Percentiles rank a stretch among this genome's conserved stretches.
Conservation (phyloP, 306 rosid species). For the Lithocarpus polystachyus region DNA sequence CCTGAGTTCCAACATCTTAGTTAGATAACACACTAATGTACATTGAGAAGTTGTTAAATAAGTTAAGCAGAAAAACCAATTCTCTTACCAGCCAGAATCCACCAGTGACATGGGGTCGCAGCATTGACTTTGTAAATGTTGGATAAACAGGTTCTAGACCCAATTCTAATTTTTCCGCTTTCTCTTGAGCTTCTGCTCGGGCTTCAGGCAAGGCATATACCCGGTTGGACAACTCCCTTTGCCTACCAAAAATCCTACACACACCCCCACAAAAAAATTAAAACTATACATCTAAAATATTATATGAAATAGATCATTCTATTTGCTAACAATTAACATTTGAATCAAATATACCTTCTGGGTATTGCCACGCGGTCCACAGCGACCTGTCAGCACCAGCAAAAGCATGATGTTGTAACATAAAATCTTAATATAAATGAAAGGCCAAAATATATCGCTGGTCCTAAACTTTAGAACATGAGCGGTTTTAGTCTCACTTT, state of each 20-base stretch:
- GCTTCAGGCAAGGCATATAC: constrained; percentile 61
- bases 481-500: too few relatives aligned
- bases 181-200: constrained; percentile 48
- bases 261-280: too few relatives aligned
- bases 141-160: constrained; percentile 49
- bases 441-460: background rate
- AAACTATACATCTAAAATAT: too few relatives aligned
- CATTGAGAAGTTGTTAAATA: background rate
- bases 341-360: constrained; percentile 35
- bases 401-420: too few relatives aligned
- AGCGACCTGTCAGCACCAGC: constrained; percentile 30
- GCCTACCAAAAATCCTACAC: constrained; percentile 28
- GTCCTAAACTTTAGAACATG: too few relatives aligned
- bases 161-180: constrained; percentile 47
- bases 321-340: background rate
- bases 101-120: constrained; percentile 76
- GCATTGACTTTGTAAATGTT: constrained; percentile 63
- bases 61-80: background rate
- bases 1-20: too few relatives aligned
- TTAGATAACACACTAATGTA: too few relatives aligned
- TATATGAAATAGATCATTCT: too few relatives aligned
- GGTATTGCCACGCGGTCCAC: constrained; percentile 47
- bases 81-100: constrained; percentile 85
- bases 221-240: constrained; percentile 59
- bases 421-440: too few relatives aligned